These are phyloP conservation scores for Panaeolus cyanescens DNA, from an alignment of 768 basidiomycete species.

Conservation along the genomic window DNA sequence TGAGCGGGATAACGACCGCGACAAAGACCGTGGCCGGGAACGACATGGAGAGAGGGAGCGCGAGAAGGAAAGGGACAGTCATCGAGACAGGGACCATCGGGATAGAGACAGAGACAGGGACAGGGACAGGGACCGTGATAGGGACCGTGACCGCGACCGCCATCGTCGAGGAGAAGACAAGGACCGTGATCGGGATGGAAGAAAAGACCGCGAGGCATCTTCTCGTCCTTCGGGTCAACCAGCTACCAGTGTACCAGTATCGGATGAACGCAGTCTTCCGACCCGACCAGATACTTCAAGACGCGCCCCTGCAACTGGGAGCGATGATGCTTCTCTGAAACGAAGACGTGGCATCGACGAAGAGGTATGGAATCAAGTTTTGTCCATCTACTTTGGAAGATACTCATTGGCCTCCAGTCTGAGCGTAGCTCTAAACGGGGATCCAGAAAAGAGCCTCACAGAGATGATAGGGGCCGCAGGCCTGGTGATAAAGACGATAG, in stretches of 20 bases:
- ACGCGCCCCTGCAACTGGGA: conserved; percentile 37
- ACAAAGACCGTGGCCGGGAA: conserved; percentile 33
- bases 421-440: conserved; percentile 82
- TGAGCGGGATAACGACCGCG: conserved; percentile 30
- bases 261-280: conserved; percentile 59
- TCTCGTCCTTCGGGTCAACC: conserved; percentile 33
- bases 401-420: conserved; percentile 41
- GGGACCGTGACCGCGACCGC: conserved; percentile 58
- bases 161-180: conserved; percentile 58
- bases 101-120: conserved; percentile 55
- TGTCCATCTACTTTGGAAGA: conserved; percentile 1
- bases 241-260: conserved; percentile 27
- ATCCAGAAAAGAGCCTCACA: conserved; percentile 75
- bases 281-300: conserved; percentile 61
- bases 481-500: conserved; percentile 73
- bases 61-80: conserved; percentile 49
- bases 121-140: conserved; percentile 57
- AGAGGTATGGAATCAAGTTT: conserved; percentile 53
- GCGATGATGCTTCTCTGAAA: conserved; percentile 73
- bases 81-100: conserved; percentile 43
- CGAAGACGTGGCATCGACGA: conserved; percentile 70
- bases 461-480: conserved; percentile 73
- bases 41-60: conserved; percentile 29
- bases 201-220: conserved; percentile 58
- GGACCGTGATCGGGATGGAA: conserved; percentile 62